These are phyloP conservation scores for Cucurbita ficifolia DNA, from an alignment of 306 rosid species.

Conservation along the genomic window DNA sequence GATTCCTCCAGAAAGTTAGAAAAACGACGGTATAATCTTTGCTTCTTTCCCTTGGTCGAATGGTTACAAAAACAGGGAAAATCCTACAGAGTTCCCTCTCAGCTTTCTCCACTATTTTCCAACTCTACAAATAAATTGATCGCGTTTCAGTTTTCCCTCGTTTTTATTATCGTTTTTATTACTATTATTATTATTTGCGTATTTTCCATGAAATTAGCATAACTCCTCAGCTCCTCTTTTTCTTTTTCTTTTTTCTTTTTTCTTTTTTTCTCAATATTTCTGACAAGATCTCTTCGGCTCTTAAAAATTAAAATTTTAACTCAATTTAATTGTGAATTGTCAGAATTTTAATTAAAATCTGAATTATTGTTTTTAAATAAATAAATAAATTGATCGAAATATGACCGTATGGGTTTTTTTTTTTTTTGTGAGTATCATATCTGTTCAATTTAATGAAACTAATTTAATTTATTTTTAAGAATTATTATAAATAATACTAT, in stretches of 20 bases:
- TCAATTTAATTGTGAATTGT: no score
- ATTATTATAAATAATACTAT: no score
- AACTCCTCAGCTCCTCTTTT: background rate
- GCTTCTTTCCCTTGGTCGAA: background rate
- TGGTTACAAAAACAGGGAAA: background rate
- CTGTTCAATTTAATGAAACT: no score
- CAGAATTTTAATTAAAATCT: no score
- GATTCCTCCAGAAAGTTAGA: background rate
- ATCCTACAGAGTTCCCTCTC: background rate
- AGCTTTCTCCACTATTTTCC: background rate
- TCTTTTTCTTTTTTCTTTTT: no score
- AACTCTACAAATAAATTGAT: background rate
- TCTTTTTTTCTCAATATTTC: background rate
- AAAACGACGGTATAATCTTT: background rate
- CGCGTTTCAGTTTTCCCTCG: background rate
- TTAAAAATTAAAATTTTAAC: background rate
- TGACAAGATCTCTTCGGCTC: background rate
- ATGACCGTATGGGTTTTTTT: no score
- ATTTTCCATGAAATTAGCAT: background rate
- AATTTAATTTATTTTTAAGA: no score
- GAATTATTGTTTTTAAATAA: no score
- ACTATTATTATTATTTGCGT: background rate
- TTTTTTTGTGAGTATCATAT: no score
- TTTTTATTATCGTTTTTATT: background rate
- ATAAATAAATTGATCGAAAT: no score